Conservation (phyloP, 192 early-diverging fungal genomes). For the Coemansia sp. region DNA sequence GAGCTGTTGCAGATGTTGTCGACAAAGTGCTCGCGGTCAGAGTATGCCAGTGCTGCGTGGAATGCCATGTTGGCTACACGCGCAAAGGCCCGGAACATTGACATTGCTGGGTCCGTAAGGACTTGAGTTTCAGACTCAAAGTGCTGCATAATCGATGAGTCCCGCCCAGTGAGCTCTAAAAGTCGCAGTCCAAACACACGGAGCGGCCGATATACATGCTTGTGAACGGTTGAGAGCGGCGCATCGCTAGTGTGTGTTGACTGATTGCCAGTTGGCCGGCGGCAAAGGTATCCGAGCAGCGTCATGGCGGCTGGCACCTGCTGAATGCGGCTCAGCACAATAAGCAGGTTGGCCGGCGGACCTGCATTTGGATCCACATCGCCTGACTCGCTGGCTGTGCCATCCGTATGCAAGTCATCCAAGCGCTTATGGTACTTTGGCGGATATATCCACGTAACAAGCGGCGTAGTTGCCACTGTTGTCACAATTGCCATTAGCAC, state of each 20-base stretch:
- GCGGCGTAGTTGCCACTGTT: constrained; percentile 84
- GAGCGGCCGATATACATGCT: constrained; percentile 21
- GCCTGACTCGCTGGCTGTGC: constrained; percentile 10
- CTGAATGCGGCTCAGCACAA: constrained; percentile 64
- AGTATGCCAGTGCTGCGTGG: constrained; percentile 61
- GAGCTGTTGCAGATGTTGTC: constrained; percentile 63
- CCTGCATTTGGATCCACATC: constrained; percentile 23
- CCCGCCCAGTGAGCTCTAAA: constrained; percentile 74
- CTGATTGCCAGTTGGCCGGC: constrained; percentile 13
- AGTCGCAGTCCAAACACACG: constrained; percentile 73
- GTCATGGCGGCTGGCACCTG: constrained; percentile 73
- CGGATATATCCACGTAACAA: constrained; percentile 74
- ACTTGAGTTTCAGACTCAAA: constrained; percentile 63
- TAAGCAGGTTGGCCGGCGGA: constrained; percentile 50
- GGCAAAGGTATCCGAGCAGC: constrained; percentile 61
- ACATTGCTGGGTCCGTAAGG: constrained; percentile 72
- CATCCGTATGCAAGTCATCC: constrained; percentile 21
- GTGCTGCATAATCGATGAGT: constrained; percentile 78
- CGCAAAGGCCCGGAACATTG: constrained; percentile 80
- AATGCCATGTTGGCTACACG: constrained; percentile 69
- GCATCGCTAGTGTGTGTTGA: constrained; percentile 5
- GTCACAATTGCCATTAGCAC: constrained; percentile 83
- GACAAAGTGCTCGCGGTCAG: constrained; percentile 67
- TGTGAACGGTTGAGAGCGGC: constrained; percentile 1
- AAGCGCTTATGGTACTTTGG: constrained; percentile 58